phyloP scores from a whole-genome alignment of 2,329 filamentous ascomycete species.

The Dactylellina haptotyla region DNA sequence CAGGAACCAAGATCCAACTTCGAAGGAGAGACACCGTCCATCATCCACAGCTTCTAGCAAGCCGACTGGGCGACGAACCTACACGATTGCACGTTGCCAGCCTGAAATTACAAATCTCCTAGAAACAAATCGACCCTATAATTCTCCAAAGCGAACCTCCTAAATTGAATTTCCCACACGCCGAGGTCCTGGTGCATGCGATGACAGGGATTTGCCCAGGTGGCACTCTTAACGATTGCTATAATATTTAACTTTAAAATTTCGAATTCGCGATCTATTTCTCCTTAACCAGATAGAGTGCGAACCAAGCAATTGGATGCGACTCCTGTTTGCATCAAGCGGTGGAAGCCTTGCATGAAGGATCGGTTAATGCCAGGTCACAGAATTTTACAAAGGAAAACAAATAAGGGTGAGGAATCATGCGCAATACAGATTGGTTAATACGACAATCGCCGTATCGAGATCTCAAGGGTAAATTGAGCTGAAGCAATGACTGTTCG shows the following conservation, averaged over 20 bases:
- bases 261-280: constrained; percentile 35
- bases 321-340: background rate
- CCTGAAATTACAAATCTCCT: constrained; percentile 12
- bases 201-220: constrained; percentile 19
- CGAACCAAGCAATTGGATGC: constrained; percentile 29
- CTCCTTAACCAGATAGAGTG: constrained; percentile 26
- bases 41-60: constrained; percentile 5
- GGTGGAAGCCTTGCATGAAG: background rate
- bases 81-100: background rate
- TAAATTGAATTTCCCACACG: background rate
- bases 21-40: constrained; percentile 9
- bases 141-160: constrained; percentile 7
- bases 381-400: background rate
- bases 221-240: constrained; percentile 23
- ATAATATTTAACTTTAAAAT: constrained; percentile 22
- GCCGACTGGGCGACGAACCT: constrained; percentile 17
- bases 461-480: background rate
- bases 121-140: constrained; percentile 19
- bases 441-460: constrained; percentile 2
- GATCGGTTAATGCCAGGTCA: background rate
- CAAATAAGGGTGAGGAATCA: constrained; percentile 1
- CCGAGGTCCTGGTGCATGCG: constrained; percentile 2
- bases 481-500: constrained; percentile 11
- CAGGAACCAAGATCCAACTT: constrained; percentile 45
- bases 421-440: constrained; percentile 4